phyloP scores from a whole-genome alignment of 306 rosid genomes.

The Ziziphus jujuba region DNA sequence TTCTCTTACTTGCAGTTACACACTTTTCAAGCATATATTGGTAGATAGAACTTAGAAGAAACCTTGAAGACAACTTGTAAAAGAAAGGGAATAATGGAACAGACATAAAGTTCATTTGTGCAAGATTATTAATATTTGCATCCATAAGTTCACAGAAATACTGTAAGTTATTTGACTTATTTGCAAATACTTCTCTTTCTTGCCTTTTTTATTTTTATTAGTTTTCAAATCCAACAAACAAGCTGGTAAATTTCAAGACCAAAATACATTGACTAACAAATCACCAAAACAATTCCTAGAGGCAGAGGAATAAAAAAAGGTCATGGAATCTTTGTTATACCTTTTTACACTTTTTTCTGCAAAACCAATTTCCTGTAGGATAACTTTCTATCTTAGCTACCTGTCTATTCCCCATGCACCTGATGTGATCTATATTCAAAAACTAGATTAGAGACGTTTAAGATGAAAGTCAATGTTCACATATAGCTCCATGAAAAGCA shows the following conservation, averaged over 20 bases:
- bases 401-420: conserved; percentile 46
- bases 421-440: conserved; percentile 56
- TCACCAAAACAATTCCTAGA: background rate
- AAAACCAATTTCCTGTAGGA: conserved; percentile 50
- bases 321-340: conserved; percentile 33
- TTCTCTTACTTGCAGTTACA: too few species aligned
- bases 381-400: conserved; percentile 25
- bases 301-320: background rate
- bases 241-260: background rate
- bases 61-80: too few species aligned
- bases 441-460: conserved; percentile 18
- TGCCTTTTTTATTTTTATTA: background rate
- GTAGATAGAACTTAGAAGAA: too few species aligned
- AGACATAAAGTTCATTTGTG: too few species aligned
- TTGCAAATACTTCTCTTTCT: background rate
- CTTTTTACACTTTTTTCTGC: conserved; percentile 61
- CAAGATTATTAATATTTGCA: too few species aligned
- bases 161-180: background rate
- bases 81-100: too few species aligned
- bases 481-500: background rate
- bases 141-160: background rate
- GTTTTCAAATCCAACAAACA: background rate
- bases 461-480: conserved; percentile 5
- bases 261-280: background rate
- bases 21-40: too few species aligned